A percentile compares a stretch with the other conserved stretches of the same genome.
Conservation (phyloP, 768 basidiomycete genomes). For the Termitomyces titanicus region DNA sequence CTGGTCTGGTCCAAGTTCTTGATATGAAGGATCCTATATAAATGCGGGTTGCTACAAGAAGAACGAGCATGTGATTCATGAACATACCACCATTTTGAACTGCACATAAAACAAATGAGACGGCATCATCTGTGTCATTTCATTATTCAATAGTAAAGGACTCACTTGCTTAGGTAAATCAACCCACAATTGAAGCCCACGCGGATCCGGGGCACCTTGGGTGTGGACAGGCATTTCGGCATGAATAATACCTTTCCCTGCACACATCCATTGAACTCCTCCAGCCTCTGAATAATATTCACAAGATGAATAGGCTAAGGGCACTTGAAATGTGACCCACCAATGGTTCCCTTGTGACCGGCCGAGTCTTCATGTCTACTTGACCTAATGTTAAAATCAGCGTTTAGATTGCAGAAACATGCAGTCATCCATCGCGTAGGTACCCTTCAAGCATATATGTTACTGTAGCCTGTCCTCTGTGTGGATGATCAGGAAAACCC, state of each 20-base stretch:
- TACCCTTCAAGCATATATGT: slow-evolving; percentile 89
- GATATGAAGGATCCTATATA: slow-evolving; percentile 71
- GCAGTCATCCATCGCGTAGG: neutral
- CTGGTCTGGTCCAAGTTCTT: slow-evolving; percentile 70
- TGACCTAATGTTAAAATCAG: slow-evolving; percentile 35
- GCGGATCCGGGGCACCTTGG: slow-evolving; percentile 63
- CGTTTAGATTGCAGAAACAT: neutral
- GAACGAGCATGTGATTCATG: neutral
- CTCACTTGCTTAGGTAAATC: slow-evolving; percentile 70
- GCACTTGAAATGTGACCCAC: slow-evolving; percentile 17
- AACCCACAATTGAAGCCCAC: slow-evolving; percentile 86
- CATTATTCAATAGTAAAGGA: slow-evolving; percentile 4
- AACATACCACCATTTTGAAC: slow-evolving; percentile 70
- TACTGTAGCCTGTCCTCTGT: slow-evolving; percentile 84
- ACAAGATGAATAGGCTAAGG: neutral
- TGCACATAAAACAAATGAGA: slow-evolving; percentile 27
- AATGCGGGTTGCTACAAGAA: neutral
- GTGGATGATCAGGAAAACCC: slow-evolving; percentile 94
- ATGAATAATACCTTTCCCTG: slow-evolving; percentile 76
- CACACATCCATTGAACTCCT: slow-evolving; percentile 96
- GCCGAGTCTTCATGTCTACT: slow-evolving; percentile 90
- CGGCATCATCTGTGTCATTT: neutral
- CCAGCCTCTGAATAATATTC: slow-evolving; percentile 45
- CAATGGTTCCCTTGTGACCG: slow-evolving; percentile 75
- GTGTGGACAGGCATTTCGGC: slow-evolving; percentile 87